Base-by-base conservation (phyloP, 2,329 filamentous ascomycete species). In the Corynespora cassiicola region DNA sequence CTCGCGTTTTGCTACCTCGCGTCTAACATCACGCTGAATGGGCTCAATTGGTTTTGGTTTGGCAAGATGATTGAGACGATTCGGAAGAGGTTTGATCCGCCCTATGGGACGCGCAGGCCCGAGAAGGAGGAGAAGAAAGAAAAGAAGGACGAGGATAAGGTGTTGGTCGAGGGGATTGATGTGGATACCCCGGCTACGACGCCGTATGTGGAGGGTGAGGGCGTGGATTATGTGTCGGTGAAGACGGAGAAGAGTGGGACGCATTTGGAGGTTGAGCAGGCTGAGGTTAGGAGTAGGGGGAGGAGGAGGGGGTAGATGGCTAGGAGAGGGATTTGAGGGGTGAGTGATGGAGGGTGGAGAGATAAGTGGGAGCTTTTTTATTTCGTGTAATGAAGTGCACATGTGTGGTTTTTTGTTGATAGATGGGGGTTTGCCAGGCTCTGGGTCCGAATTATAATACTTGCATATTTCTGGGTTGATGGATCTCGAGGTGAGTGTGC, bases 11-110 rank as follows among this genome's bases (percentile, higher is more conserved):
- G 81, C 18, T 94, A 94, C 60, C 68, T 90, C 6, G 76, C 75
- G 7, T 84, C 81, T 59, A 94, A 94, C 65, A 36, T 88, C 14
- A 79, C 80, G 0, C 77, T 95, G 17, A 92, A 90, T 60, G 76
- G 79, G 9, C 73, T 95, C 35, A 95, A 95, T 70, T 84, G 88
- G 58, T 88, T 85, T 70, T 95, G 89, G 89, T 94, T 92, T 64
- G 76, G 82, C 59, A 90, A 89, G 78, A 95, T 95, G 89, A 84
- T 95, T 47, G 77, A 82, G 43, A 87, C 88, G 7, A 82, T 94
- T 9, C 77, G 84, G 43, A 90, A 88, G 73, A 78, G 88, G 17
- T 94, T 94, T 61, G 78, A 82, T 44, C 75, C 75, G 68, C 85
- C 75, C 5, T 62, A 71, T 11, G 74, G 74, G 25, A 77, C 75